Percentiles rank a stretch among this genome's conserved stretches.
Conservation (phyloP, 2,329 filamentous ascomycete genomes). For the Raffaelea arxii region DNA sequence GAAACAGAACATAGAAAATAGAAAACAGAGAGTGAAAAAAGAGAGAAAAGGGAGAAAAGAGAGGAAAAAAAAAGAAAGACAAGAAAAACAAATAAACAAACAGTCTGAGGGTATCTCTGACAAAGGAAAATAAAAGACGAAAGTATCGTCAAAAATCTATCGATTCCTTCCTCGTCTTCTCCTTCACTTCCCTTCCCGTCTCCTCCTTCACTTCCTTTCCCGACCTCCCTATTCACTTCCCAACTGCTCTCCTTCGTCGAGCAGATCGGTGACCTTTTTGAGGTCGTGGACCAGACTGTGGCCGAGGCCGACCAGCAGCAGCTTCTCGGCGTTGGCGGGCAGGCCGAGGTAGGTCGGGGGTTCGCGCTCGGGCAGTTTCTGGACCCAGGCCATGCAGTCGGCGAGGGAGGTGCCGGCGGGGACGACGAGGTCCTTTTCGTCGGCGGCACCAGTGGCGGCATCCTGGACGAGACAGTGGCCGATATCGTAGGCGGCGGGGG, state of each 20-base stretch:
- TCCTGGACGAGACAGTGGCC: conserved; percentile 81
- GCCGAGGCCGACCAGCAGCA: conserved; percentile 82
- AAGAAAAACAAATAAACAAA: neutral
- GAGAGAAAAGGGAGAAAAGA: neutral
- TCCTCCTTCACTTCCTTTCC: neutral
- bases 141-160: neutral
- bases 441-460: conserved; percentile 21
- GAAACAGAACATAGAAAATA: neutral
- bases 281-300: conserved; percentile 76
- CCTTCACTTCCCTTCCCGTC: neutral
- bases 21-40: neutral
- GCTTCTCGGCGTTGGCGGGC: conserved; percentile 92
- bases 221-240: conserved; percentile 32
- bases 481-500: conserved; percentile 81
- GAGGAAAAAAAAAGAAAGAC: neutral
- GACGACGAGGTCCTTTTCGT: conserved; percentile 54
- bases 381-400: conserved; percentile 87
- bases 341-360: conserved; percentile 91
- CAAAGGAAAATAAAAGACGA: neutral
- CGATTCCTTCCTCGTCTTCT: neutral
- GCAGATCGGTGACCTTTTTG: conserved; percentile 71
- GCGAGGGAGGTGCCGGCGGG: conserved; percentile 72
- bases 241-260: conserved; percentile 91
- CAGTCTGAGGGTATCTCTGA: neutral
- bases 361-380: conserved; percentile 84